phyloP scores from a whole-genome alignment of 2,329 filamentous ascomycete species.

The Cryphonectria naterciae region DNA sequence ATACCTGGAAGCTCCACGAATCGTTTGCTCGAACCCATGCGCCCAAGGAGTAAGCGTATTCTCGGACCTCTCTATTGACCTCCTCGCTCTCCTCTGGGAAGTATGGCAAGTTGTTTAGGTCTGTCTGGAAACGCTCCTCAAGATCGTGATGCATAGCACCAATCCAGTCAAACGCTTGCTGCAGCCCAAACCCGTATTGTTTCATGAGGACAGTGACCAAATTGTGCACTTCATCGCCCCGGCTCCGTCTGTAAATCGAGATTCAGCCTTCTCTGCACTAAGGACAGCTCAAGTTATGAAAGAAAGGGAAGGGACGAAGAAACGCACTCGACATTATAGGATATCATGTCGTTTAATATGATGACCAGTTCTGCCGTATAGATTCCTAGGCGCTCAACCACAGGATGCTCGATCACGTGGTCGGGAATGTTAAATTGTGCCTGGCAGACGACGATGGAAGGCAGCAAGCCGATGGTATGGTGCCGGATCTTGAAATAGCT shows the following conservation, averaged over 20 bases:
- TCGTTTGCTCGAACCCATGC: not conserved
- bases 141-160: not conserved
- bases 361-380: not conserved
- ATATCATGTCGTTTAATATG: not conserved
- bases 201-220: not conserved
- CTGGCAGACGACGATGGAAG: constrained; percentile 33
- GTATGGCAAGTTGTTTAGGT: not conserved
- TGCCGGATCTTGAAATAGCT: constrained; percentile 34
- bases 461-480: constrained; percentile 33
- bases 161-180: not conserved
- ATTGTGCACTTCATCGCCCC: not conserved
- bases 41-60: not conserved
- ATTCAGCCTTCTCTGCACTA: not conserved
- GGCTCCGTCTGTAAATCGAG: not conserved
- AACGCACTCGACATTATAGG: not conserved
- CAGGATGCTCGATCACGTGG: constrained; percentile 18
- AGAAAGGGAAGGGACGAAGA: not conserved
- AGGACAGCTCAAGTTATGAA: not conserved
- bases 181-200: not conserved
- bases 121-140: not conserved
- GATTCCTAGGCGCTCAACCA: not conserved
- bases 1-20: not conserved
- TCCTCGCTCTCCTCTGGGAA: not conserved
- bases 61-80: not conserved
- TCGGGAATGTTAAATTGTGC: constrained; percentile 34